A percentile compares a stretch with the other conserved stretches of the same genome.
Conservation (phyloP, 2,329 filamentous ascomycete species). For the Aspergillus sp. region DNA sequence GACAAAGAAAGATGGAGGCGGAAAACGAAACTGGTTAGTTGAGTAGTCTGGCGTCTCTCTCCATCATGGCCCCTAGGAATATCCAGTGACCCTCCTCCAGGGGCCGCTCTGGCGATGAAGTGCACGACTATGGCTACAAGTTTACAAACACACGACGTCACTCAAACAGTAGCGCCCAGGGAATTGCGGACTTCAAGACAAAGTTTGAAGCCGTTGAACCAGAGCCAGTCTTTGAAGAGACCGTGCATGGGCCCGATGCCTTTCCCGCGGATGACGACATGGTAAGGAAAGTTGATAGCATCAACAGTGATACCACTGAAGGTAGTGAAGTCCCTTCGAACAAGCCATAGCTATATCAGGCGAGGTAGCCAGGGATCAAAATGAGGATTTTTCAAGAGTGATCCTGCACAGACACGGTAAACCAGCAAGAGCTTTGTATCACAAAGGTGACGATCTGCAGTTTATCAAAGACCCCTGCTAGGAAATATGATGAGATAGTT, state of each 20-base stretch:
- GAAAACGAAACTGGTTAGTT: conserved; percentile 89
- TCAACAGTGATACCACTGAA: conserved; percentile 47
- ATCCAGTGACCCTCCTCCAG: conserved; percentile 49
- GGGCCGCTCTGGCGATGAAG: conserved; percentile 81
- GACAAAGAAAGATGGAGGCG: conserved; percentile 93
- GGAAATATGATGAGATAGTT: no score
- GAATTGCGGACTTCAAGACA: conserved; percentile 81
- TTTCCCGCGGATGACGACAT: conserved; percentile 24
- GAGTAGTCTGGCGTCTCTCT: neutral
- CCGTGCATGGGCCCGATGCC: conserved; percentile 69
- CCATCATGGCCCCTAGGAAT: neutral
- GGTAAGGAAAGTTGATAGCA: conserved; percentile 38
- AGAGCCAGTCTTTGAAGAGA: conserved; percentile 91
- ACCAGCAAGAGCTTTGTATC: neutral
- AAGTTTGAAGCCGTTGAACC: conserved; percentile 92
- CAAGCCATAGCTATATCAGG: neutral
- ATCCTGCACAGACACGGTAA: neutral
- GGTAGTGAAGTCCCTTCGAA: conserved; percentile 19
- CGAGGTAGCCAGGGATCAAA: neutral
- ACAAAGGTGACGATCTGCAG: no score
- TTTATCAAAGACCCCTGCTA: no score
- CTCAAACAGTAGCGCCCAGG: conserved; percentile 82
- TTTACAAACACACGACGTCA: conserved; percentile 84
- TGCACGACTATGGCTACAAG: conserved; percentile 80
- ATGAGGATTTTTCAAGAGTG: no score